A percentile compares a stretch with the other conserved stretches of the same genome.
phyloP scores from a whole-genome alignment of 495 filamentous ascomycete genomes.

The Platismatia glauca region DNA sequence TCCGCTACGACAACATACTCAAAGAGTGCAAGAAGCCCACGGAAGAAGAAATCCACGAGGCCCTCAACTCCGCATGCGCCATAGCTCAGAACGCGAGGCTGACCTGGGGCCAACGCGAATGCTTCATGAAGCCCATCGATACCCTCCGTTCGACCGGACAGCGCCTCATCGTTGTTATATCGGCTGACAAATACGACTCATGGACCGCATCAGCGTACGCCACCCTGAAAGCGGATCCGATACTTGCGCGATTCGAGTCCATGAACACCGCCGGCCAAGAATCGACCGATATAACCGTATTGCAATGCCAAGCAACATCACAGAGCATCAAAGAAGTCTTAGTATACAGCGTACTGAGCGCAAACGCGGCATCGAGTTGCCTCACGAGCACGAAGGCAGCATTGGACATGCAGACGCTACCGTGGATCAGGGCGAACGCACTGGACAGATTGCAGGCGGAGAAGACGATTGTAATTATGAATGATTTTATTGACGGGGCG shows the following conservation, averaged over 20 bases:
- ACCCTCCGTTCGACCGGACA: constrained; percentile 35
- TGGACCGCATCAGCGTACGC: constrained; percentile 46
- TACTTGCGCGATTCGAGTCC: constrained; percentile 35
- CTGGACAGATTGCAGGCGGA: constrained; percentile 30
- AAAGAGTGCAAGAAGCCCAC: constrained; percentile 36
- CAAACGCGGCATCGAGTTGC: constrained; percentile 24
- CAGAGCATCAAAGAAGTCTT: constrained; percentile 42
- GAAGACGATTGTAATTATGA: constrained; percentile 41
- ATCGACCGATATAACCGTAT: constrained; percentile 37
- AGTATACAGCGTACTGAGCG: constrained; percentile 36
- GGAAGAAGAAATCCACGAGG: constrained; percentile 33
- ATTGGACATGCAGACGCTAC: background rate
- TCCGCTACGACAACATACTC: constrained; percentile 47
- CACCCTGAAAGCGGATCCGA: constrained; percentile 38
- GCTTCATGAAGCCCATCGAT: constrained; percentile 28
- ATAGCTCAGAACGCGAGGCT: background rate
- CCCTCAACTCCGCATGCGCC: constrained; percentile 31
- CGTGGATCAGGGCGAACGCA: constrained; percentile 28
- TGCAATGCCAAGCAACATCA: constrained; percentile 49
- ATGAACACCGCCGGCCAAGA: constrained; percentile 32
- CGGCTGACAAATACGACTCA: constrained; percentile 38
- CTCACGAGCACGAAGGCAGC: background rate
- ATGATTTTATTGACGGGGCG: constrained; percentile 48
- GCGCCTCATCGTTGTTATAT: constrained; percentile 40
- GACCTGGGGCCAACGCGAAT: constrained; percentile 13